Evolutionary conservation across 257 asterid species (phyloP).

Genomic region (Orobanche coerulescens): DNA sequence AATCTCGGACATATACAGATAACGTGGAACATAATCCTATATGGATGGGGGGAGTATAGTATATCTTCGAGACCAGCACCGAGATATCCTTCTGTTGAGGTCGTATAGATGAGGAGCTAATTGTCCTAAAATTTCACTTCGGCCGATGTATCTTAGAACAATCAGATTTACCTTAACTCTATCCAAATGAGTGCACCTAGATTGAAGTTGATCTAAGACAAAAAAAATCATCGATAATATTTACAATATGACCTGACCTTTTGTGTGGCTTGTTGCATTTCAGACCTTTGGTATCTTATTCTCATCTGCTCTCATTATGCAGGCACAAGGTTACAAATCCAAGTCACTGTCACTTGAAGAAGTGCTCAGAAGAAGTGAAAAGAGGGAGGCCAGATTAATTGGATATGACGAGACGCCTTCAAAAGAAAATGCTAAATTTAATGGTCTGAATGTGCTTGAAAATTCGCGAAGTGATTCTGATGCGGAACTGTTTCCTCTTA

Average conservation of each 20-base stretch:
- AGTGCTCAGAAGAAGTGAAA: conserved; percentile 39
- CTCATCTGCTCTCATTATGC: conserved; percentile 26
- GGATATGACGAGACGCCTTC: conserved; percentile 69
- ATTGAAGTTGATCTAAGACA: background rate
- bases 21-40: too few relatives aligned
- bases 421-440: conserved; percentile 19
- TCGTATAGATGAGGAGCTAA: background rate
- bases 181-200: background rate
- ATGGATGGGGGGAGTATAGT: too few relatives aligned
- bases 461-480: conserved; percentile 26
- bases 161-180: background rate
- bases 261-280: background rate
- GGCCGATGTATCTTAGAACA: background rate
- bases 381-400: conserved; percentile 55
- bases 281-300: background rate
- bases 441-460: conserved; percentile 27
- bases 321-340: conserved; percentile 66
- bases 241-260: background rate
- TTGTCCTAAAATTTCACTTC: background rate
- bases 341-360: conserved; percentile 55
- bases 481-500: conserved; percentile 27
- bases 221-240: background rate
- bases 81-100: background rate
- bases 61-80: conserved; percentile 5
- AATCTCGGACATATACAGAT: too few relatives aligned